Evolutionary conservation across 2,329 filamentous ascomycete species (phyloP).

Genomic region (Penicillium paneum): DNA sequence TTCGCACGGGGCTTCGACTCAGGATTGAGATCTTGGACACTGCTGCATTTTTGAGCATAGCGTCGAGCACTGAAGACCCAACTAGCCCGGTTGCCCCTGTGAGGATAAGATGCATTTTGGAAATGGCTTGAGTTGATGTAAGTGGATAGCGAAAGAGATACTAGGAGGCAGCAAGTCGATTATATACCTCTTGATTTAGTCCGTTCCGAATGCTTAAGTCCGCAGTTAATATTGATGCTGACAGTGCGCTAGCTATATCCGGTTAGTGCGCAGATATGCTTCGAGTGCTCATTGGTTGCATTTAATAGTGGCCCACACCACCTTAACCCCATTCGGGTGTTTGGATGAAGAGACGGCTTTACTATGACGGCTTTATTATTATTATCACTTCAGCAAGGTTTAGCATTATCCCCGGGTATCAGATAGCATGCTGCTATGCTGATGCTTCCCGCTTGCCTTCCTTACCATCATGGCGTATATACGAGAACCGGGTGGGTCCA

Average conservation of each 20-base stretch:
- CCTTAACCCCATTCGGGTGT: neutral
- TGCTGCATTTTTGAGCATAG: slow-evolving; percentile 49
- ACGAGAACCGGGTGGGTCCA: too few relatives aligned
- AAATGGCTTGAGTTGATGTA: neutral
- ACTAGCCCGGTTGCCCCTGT: slow-evolving; percentile 68
- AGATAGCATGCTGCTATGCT: too few relatives aligned
- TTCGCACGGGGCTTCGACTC: slow-evolving; percentile 61
- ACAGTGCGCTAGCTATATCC: neutral
- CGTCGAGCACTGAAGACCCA: slow-evolving; percentile 59
- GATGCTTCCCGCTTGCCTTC: too few relatives aligned
- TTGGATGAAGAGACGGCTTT: neutral
- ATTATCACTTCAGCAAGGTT: neutral
- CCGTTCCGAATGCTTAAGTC: neutral
- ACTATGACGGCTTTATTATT: neutral
- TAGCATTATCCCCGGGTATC: too few relatives aligned
- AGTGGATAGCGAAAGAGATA: neutral
- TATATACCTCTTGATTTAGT: neutral
- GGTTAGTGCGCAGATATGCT: neutral
- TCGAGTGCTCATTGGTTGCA: neutral
- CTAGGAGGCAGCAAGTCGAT: fast-evolving
- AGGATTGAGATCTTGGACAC: slow-evolving; percentile 58
- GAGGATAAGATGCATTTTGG: slow-evolving; percentile 52
- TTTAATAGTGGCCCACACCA: too few relatives aligned
- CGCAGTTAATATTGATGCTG: neutral
- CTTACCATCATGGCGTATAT: too few relatives aligned